Conservation (phyloP, 1,139 yeast species). For the Zygotorulaspora mrakii region DNA sequence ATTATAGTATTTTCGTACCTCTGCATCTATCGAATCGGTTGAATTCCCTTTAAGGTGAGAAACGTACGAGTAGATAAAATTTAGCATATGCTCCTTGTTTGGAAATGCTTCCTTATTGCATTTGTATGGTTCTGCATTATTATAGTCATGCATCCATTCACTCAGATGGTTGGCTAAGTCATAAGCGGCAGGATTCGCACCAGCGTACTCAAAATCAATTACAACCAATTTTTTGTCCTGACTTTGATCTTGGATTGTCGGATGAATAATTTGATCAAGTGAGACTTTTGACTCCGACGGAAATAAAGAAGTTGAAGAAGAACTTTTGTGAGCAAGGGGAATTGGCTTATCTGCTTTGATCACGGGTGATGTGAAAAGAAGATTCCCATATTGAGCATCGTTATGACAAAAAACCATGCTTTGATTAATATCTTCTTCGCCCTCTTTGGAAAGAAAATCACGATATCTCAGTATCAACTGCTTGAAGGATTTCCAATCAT, state of each 20-base stretch:
- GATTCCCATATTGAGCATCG: conserved; percentile 94
- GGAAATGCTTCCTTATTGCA: conserved; percentile 68
- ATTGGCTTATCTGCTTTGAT: conserved; percentile 19
- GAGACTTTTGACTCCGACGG: conserved; percentile 37
- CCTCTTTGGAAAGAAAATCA: conserved; percentile 57
- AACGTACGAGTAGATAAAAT: conserved; percentile 70
- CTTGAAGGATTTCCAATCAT: conserved; percentile 50
- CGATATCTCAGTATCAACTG: conserved; percentile 48
- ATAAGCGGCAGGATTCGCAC: conserved; percentile 85
- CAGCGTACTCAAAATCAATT: conserved; percentile 93
- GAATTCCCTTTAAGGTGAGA: conserved; percentile 31
- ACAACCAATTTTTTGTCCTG: conserved; percentile 81
- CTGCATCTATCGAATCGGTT: conserved; percentile 44
- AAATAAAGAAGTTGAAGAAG: conserved; percentile 25
- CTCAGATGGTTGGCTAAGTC: conserved; percentile 86
- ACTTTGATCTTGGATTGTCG: conserved; percentile 39
- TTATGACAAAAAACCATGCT: conserved; percentile 80
- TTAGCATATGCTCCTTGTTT: conserved; percentile 58
- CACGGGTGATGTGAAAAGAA: conserved; percentile 48
- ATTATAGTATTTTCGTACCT: conserved; percentile 56
- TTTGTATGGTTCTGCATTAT: conserved; percentile 48
- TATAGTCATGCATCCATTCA: conserved; percentile 97
- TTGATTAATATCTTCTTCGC: conserved; percentile 40
- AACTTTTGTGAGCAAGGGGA: conserved; percentile 34
- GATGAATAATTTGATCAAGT: conserved; percentile 38